These are phyloP conservation scores for Peniophora sp. DNA, from an alignment of 1,284 basidiomycete genomes.

Conservation along the genomic window DNA sequence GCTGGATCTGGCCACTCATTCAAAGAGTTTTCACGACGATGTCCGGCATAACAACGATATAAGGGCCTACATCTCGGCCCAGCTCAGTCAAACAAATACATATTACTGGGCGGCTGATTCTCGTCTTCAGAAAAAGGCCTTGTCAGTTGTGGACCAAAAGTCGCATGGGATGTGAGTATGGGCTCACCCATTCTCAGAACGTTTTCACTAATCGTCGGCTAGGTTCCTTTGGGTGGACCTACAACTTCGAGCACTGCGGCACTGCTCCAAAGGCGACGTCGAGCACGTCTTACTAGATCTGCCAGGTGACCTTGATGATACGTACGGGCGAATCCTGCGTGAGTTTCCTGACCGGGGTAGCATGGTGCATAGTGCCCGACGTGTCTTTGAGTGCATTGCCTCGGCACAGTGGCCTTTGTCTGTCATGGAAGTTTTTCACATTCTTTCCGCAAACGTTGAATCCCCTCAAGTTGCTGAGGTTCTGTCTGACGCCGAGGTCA, in stretches of 20 bases:
- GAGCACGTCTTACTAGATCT: not conserved
- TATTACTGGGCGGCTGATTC: not conserved
- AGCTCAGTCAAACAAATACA: not conserved
- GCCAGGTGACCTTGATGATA: not conserved
- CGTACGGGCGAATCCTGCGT: not conserved
- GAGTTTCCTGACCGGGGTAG: not conserved
- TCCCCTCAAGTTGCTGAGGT: no score
- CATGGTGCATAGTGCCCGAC: not conserved
- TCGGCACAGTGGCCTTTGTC: not conserved
- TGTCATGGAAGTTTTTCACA: not conserved
- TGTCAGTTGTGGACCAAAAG: not conserved
- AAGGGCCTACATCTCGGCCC: no score
- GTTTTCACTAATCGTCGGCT: not conserved
- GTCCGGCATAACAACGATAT: not conserved
- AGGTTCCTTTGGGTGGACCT: not conserved
- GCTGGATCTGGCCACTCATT: not conserved
- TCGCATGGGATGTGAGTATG: not conserved
- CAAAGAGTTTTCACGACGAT: not conserved
- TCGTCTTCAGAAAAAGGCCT: not conserved
- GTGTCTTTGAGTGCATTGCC: not conserved
- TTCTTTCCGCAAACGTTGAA: not conserved
- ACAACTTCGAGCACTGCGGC: not conserved
- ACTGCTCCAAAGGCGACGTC: not conserved
- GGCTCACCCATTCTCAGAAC: not conserved
- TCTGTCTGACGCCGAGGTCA: no score